phyloP scores from a whole-genome alignment of 1,139 yeast genomes.

The Scheffersomyces lignicola region DNA sequence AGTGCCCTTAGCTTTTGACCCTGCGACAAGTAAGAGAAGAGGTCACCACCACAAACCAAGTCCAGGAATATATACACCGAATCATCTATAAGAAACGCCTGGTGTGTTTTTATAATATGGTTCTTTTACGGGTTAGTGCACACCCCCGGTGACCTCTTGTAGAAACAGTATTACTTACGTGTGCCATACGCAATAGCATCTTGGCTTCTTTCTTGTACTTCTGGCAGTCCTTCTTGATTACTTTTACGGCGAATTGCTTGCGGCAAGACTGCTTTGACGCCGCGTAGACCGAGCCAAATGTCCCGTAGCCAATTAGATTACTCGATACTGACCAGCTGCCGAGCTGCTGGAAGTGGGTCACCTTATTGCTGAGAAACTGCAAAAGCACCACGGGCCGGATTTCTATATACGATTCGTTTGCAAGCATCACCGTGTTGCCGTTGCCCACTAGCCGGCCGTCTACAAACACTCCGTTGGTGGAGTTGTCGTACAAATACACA shows the following conservation, averaged over 20 bases:
- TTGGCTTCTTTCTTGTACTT: conserved; percentile 40
- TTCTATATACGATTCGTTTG: conserved; percentile 44
- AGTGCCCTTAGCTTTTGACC: conserved; percentile 40
- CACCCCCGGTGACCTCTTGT: conserved; percentile 6
- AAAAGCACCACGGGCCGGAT: conserved; percentile 31
- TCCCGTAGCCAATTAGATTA: conserved; percentile 55
- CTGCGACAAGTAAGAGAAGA: conserved; percentile 57
- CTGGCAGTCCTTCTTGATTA: conserved; percentile 34
- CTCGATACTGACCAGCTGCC: conserved; percentile 44
- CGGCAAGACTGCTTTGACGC: conserved; percentile 19
- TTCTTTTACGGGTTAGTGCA: conserved; percentile 24
- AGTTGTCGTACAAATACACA: conserved; percentile 53
- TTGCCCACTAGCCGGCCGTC: conserved; percentile 37
- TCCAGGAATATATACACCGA: conserved; percentile 52
- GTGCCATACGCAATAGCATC: conserved; percentile 35
- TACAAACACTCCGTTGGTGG: conserved; percentile 54
- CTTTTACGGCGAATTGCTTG: conserved; percentile 51
- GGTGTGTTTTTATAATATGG: conserved; percentile 44
- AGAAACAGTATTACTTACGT: conserved; percentile 28
- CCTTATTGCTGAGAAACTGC: conserved; percentile 14
- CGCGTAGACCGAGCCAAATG: conserved; percentile 55
- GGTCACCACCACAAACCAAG: conserved; percentile 61
- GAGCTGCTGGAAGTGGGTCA: conserved; percentile 1
- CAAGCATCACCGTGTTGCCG: conserved; percentile 35
- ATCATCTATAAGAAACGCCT: conserved; percentile 35